Evolutionary conservation across 1,284 basidiomycete species (phyloP).

Genomic region (Cutaneotrichosporon cyanovorans): DNA sequence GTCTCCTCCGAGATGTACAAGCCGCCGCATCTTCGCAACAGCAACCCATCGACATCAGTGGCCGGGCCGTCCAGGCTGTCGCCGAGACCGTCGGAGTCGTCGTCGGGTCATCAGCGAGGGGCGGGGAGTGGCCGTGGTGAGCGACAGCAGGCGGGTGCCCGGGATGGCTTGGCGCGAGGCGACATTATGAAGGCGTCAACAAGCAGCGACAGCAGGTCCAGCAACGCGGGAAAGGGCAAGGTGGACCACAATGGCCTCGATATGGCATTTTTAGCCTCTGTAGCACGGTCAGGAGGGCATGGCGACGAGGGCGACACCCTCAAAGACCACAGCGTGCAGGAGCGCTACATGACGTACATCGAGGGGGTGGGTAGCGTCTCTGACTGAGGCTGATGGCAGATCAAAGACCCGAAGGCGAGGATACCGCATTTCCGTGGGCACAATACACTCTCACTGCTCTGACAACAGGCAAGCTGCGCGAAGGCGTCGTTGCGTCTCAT

Average conservation of each 20-base stretch:
- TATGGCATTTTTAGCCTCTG: conserved; percentile 37
- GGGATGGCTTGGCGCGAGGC: too few species aligned
- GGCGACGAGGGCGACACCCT: conserved; percentile 43
- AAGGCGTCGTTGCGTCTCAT: conserved; percentile 40
- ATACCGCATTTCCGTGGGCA: conserved; percentile 32
- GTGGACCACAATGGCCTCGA: conserved; percentile 4
- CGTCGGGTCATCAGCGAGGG: too few species aligned
- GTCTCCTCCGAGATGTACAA: too few species aligned
- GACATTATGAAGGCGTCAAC: too few species aligned
- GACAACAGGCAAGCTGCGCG: conserved; percentile 38
- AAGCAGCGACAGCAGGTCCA: too few species aligned
- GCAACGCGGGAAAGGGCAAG: too few species aligned
- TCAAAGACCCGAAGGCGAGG: conserved; percentile 2
- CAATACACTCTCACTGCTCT: not conserved
- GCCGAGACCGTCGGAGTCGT: too few species aligned
- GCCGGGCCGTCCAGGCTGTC: not conserved
- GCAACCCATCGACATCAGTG: too few species aligned
- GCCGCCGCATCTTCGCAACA: too few species aligned
- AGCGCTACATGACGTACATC: conserved; percentile 37
- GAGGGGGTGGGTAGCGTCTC: conserved; percentile 27
- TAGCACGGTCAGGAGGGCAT: conserved; percentile 37
- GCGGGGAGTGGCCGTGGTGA: not conserved
- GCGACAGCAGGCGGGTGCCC: not conserved
- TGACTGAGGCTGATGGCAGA: conserved; percentile 3
- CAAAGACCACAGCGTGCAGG: conserved; percentile 36